phyloP scores from a whole-genome alignment of 345 rosid genomes.

The Eucalyptus microcorys region DNA sequence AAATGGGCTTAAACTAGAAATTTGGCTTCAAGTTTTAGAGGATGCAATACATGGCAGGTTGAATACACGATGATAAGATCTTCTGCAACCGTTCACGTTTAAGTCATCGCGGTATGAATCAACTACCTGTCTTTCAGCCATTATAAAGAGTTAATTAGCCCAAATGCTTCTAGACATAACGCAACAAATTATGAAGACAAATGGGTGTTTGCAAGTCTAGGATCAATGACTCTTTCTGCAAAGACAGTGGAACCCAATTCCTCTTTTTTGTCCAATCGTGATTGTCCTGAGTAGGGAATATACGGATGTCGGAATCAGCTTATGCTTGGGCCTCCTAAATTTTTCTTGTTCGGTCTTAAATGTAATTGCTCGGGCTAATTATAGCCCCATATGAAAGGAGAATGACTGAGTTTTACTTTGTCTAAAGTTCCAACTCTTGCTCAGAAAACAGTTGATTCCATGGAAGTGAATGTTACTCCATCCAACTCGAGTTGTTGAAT shows the following conservation, averaged over 20 bases:
- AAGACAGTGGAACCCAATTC: not conserved
- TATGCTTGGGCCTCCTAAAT: not conserved
- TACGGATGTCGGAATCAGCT: not conserved
- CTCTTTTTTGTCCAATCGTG: not conserved
- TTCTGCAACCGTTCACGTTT: not conserved
- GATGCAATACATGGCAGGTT: no score
- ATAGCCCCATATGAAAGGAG: not conserved
- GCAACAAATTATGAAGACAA: not conserved
- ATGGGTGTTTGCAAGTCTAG: not conserved
- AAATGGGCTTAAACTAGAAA: no score
- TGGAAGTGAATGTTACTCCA: not conserved
- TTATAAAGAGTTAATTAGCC: not conserved
- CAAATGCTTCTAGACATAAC: not conserved
- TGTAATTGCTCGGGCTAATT: not conserved
- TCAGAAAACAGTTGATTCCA: not conserved
- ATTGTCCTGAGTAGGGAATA: not conserved
- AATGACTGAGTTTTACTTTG: not conserved
- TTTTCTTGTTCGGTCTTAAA: not conserved
- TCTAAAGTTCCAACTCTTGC: not conserved
- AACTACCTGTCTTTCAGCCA: no score
- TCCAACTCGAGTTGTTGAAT: not conserved
- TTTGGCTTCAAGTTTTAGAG: not conserved
- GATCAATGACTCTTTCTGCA: not conserved
- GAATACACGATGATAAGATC: no score
- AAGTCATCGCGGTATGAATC: not conserved